These are phyloP conservation scores for Linnemannia schmuckeri DNA, from an alignment of 192 early-diverging fungal species.

Conservation along the genomic window DNA sequence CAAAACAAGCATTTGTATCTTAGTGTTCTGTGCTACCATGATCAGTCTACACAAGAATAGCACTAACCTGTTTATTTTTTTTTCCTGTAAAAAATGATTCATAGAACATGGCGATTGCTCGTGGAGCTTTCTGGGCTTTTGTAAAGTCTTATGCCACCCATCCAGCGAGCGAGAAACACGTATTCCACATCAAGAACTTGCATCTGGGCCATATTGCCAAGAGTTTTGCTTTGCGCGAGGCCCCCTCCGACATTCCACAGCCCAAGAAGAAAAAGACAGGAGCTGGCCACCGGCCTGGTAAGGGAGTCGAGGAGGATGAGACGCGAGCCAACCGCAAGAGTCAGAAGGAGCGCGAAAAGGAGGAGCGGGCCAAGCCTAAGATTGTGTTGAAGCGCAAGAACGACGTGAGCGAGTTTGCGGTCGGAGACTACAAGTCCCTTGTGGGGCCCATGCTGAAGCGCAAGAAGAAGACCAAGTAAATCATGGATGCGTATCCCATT, in stretches of 20 bases:
- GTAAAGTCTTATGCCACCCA: conserved; percentile 97
- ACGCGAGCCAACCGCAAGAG: conserved; percentile 30
- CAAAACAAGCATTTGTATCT: neutral
- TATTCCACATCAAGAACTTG: conserved; percentile 95
- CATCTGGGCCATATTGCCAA: conserved; percentile 98
- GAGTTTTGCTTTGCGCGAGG: conserved; percentile 95
- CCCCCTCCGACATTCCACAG: conserved; percentile 78
- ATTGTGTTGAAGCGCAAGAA: conserved; percentile 54
- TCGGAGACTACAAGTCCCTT: conserved; percentile 53
- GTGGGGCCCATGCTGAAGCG: conserved; percentile 54
- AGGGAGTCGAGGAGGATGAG: conserved; percentile 28
- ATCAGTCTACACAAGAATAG: conserved; percentile 26
- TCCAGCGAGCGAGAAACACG: conserved; percentile 81
- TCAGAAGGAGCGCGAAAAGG: conserved; percentile 48
- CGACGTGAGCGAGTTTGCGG: conserved; percentile 58
- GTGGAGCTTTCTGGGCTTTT: conserved; percentile 88
- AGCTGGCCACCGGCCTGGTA: conserved; percentile 12
- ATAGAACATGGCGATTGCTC: conserved; percentile 73
- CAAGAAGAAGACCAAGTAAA: conserved; percentile 48
- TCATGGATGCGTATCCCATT: neutral
- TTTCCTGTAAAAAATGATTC: neutral
- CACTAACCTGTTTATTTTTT: conserved; percentile 16
- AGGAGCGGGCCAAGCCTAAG: conserved; percentile 43
- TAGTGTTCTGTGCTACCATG: conserved; percentile 8
- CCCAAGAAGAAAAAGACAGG: conserved; percentile 54